Evolutionary conservation across 768 basidiomycete species (phyloP), one percentile per base, ranked within the genome.

Genomic region (Russula sp.): DNA sequence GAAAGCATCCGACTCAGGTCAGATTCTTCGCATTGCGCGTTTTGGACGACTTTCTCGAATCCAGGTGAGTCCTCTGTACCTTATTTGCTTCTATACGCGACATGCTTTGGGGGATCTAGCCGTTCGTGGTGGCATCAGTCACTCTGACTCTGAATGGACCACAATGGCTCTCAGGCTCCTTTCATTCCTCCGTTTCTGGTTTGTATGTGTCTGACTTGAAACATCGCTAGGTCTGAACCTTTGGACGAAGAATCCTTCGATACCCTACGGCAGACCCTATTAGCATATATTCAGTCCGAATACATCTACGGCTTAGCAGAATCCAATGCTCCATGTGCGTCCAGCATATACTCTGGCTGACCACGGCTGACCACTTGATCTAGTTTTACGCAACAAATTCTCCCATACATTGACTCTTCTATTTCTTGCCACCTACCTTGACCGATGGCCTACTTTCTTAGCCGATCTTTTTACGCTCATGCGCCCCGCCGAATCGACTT

Each of bases 381-480:
- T 66, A 95, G 93, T 90, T 76, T 77, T 98, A 60, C 87, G 95
- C 73, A 98, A 98, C 80, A 97, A 97, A 75, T 92, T 94, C 77
- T 90, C 91, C 30, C 92, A 94, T 78, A 92, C 92, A 42, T 80
- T 94, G 64, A 90, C 92, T 1, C 83, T 92, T 55, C 86, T 95
- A 77, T 95, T 95, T 77, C 82, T 95, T 57, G 87, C 86, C 79
- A 87, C 89, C 14, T 97, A 96, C 75, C 83, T 86, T 68, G 83
- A 87, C 60, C 89, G 89, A 76, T 92, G 92, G 87, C 88, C 93
- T 63, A 76, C 86, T 34, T 91, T 98, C 81, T 89, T 97, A 79
- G 75, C 81, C 69, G 85, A 90, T 74, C 77, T 91, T 52, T 87
- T 92, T 75, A 77, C 84, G 48, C 84, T 93, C 70, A 85, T 92